Evolutionary conservation across 2,329 filamentous ascomycete species (phyloP).

Genomic region (Neofusicoccum ribis): DNA sequence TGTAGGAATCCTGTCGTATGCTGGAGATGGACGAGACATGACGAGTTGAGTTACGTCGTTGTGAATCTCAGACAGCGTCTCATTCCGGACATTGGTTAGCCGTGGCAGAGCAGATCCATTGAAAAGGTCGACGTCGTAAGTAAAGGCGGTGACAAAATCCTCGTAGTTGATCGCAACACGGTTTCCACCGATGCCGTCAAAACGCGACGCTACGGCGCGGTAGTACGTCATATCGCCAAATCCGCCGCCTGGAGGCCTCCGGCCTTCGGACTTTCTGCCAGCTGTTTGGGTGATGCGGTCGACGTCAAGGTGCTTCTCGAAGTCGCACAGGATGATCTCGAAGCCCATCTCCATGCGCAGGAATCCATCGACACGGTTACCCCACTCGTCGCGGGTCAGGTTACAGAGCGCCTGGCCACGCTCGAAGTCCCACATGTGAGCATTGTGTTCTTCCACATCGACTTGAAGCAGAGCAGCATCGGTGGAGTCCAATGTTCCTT

Average conservation of each 20-base stretch:
- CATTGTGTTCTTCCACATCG: slow-evolving; percentile 19
- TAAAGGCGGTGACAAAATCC: slow-evolving; percentile 50
- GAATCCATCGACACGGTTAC: slow-evolving; percentile 59
- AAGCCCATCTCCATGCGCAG: slow-evolving; percentile 70
- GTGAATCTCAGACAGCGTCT: slow-evolving; percentile 40
- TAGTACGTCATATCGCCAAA: slow-evolving; percentile 34
- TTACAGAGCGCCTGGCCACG: slow-evolving; percentile 60
- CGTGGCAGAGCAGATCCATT: slow-evolving; percentile 39
- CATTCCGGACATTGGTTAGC: slow-evolving; percentile 35
- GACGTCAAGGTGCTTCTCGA: slow-evolving; percentile 46
- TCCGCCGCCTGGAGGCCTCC: slow-evolving; percentile 6
- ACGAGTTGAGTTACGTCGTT: slow-evolving; percentile 49
- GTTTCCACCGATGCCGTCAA: slow-evolving; percentile 45
- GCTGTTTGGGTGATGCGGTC: slow-evolving; percentile 31
- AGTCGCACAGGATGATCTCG: slow-evolving; percentile 69
- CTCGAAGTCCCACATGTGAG: slow-evolving; percentile 47
- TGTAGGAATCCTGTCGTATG: not conserved
- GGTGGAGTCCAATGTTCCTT: slow-evolving; percentile 69
- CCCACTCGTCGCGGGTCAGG: slow-evolving; percentile 52
- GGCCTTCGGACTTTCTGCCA: slow-evolving; percentile 22
- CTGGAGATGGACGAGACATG: slow-evolving; percentile 20
- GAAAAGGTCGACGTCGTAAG: slow-evolving; percentile 46
- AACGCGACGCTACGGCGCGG: slow-evolving; percentile 43
- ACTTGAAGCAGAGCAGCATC: slow-evolving; percentile 57
- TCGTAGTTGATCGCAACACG: slow-evolving; percentile 51